Conservation (phyloP, 2,329 filamentous ascomycete species). For the Ophiostoma sp. region DNA sequence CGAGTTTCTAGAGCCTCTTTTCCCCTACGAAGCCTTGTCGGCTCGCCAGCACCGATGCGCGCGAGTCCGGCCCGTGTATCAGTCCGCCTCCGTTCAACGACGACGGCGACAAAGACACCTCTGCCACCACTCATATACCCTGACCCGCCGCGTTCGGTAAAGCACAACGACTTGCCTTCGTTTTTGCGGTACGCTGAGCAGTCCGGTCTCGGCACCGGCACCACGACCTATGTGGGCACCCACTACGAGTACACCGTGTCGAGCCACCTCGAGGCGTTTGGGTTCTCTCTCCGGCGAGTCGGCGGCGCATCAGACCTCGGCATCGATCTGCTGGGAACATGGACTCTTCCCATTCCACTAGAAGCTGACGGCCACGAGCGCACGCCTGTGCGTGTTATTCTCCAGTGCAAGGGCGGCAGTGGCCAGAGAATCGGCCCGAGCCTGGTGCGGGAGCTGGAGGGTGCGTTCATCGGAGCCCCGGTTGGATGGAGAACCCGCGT, state of each 20-base stretch:
- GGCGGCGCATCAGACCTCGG: constrained; percentile 64
- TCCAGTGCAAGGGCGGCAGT: constrained; percentile 65
- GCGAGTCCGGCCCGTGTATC: neutral
- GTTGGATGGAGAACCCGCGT: constrained; percentile 55
- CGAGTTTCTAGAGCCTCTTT: neutral
- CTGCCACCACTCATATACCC: constrained; percentile 39
- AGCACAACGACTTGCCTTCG: constrained; percentile 59
- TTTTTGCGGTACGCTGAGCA: constrained; percentile 61
- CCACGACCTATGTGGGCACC: constrained; percentile 64
- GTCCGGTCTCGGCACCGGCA: constrained; percentile 48
- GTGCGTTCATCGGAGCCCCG: constrained; percentile 69
- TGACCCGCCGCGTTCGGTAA: constrained; percentile 38
- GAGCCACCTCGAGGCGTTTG: constrained; percentile 50
- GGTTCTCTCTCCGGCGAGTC: constrained; percentile 60
- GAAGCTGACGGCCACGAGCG: constrained; percentile 26
- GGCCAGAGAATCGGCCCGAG: constrained; percentile 49
- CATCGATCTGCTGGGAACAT: constrained; percentile 68
- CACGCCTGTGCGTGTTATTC: constrained; percentile 42
- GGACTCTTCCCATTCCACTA: constrained; percentile 48
- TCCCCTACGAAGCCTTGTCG: neutral
- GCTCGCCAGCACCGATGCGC: neutral
- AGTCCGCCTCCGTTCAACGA: neutral
- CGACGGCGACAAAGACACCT: neutral
- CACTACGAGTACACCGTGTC: constrained; percentile 70
- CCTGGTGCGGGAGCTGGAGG: constrained; percentile 70